These are phyloP conservation scores for Aspergillus sp. DNA, from an alignment of 2,329 filamentous ascomycete genomes.

Conservation along the genomic window DNA sequence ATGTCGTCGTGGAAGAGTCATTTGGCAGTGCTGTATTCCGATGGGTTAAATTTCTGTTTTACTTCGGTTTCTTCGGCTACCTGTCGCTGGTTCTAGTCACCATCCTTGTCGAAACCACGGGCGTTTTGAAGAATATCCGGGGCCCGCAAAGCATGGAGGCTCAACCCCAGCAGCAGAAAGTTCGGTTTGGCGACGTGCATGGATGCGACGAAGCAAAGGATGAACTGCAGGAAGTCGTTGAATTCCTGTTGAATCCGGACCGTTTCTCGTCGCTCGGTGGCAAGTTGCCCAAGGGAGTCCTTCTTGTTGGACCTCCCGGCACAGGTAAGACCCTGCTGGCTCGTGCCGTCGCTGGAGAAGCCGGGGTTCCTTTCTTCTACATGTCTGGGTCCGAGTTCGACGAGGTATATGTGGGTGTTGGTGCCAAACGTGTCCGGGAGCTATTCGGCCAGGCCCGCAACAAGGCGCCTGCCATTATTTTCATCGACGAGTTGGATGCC, in stretches of 20 bases:
- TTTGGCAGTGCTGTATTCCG: slow-evolving; percentile 70
- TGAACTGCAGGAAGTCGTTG: slow-evolving; percentile 90
- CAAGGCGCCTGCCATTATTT: slow-evolving; percentile 88
- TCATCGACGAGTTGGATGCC: slow-evolving; percentile 89
- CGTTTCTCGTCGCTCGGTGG: slow-evolving; percentile 90
- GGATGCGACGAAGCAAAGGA: slow-evolving; percentile 98
- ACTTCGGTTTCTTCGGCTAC: slow-evolving; percentile 71
- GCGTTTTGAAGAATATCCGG: slow-evolving; percentile 68
- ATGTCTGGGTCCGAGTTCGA: slow-evolving; percentile 99
- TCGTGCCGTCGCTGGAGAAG: slow-evolving; percentile 90
- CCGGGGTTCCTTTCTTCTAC: slow-evolving; percentile 98
- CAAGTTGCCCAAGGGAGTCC: slow-evolving; percentile 91
- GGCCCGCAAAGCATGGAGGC: slow-evolving; percentile 68
- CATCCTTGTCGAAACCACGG: slow-evolving; percentile 71
- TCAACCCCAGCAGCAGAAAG: slow-evolving; percentile 84
- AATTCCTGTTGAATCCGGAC: slow-evolving; percentile 88
- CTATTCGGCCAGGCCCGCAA: slow-evolving; percentile 73
- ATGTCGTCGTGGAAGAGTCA: slow-evolving; percentile 92
- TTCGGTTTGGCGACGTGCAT: slow-evolving; percentile 86
- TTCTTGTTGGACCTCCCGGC: slow-evolving; percentile 89
- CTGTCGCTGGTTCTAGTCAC: slow-evolving; percentile 69
- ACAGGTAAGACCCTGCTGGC: slow-evolving; percentile 96
- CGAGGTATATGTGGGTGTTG: slow-evolving; percentile 94
- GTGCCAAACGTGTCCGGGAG: slow-evolving; percentile 90
- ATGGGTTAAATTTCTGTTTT: slow-evolving; percentile 79